Conservation (phyloP, 441 rosid species). For the Breynia disticha region DNA sequence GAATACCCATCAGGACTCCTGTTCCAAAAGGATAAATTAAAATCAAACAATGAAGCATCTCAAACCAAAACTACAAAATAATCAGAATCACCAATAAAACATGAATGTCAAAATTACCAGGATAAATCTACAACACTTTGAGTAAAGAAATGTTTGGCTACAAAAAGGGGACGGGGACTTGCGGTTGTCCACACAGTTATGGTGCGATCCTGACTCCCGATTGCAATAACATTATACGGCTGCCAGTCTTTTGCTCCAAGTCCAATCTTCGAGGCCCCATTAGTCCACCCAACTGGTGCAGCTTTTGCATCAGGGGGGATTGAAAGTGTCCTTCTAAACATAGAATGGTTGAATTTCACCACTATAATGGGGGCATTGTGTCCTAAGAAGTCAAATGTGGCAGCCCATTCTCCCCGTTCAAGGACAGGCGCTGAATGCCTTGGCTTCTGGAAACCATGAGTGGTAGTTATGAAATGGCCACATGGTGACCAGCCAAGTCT, state of each 20-base stretch:
- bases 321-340: conserved; percentile 54
- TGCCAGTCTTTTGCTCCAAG: conserved; percentile 75
- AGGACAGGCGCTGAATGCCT: conserved; percentile 99
- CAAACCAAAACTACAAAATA: conserved; percentile 2
- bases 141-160: conserved; percentile 91
- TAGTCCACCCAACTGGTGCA: conserved; percentile 67
- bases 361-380: conserved; percentile 95
- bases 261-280: conserved; percentile 70
- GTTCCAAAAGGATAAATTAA: conserved; percentile 13
- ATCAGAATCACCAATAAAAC: not conserved
- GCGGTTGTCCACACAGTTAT: conserved; percentile 99
- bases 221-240: conserved; percentile 87
- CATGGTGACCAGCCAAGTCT: conserved; percentile 99
- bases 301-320: conserved; percentile 48
- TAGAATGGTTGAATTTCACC: conserved; percentile 87
- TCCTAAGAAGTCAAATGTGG: conserved; percentile 90
- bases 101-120: conserved; percentile 43
- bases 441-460: conserved; percentile 98
- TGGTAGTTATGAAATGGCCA: conserved; percentile 94
- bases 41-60: conserved; percentile 8
- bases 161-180: conserved; percentile 90
- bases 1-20: conserved; percentile 99
- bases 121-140: conserved; percentile 98
- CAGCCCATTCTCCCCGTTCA: conserved; percentile 98
- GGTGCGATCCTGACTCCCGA: conserved; percentile 98